Evolutionary conservation across 306 rosid genomes (phyloP).

Genomic region (Glycyrrhiza uralensis): DNA sequence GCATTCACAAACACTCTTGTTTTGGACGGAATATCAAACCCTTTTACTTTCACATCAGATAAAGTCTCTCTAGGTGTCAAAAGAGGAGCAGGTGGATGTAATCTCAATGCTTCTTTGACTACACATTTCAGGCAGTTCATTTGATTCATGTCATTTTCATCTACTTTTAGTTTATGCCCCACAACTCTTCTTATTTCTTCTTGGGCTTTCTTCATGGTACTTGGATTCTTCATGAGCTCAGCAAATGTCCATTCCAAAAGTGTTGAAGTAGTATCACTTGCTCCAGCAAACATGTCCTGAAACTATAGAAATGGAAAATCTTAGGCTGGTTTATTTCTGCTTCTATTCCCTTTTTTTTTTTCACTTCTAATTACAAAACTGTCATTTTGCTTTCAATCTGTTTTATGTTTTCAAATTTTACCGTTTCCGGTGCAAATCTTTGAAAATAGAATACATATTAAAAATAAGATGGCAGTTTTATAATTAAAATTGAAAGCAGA

Average conservation of each 20-base stretch:
- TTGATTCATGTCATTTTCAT: slow-evolving; percentile 23
- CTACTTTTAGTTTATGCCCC: slow-evolving; percentile 28
- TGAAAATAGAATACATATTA: no score
- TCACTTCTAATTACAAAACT: no score
- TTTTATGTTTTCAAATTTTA: no score
- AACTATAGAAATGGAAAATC: neutral
- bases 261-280: slow-evolving; percentile 37
- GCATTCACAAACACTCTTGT: slow-evolving; percentile 36
- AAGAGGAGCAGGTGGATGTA: slow-evolving; percentile 45
- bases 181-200: slow-evolving; percentile 49
- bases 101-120: slow-evolving; percentile 39
- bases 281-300: slow-evolving; percentile 48
- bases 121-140: slow-evolving; percentile 50
- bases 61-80: slow-evolving; percentile 34
- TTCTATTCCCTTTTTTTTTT: no score
- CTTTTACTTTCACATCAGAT: slow-evolving; percentile 2
- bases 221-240: neutral
- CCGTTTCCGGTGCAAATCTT: no score
- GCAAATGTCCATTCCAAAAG: slow-evolving; percentile 42
- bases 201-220: slow-evolving; percentile 37
- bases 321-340: no score
- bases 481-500: no score
- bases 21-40: slow-evolving; percentile 32
- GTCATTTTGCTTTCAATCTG: no score
- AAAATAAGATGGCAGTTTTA: no score